Conservation (phyloP, 352 stramenopile species). For the Globisporangium sylvaticum region DNA sequence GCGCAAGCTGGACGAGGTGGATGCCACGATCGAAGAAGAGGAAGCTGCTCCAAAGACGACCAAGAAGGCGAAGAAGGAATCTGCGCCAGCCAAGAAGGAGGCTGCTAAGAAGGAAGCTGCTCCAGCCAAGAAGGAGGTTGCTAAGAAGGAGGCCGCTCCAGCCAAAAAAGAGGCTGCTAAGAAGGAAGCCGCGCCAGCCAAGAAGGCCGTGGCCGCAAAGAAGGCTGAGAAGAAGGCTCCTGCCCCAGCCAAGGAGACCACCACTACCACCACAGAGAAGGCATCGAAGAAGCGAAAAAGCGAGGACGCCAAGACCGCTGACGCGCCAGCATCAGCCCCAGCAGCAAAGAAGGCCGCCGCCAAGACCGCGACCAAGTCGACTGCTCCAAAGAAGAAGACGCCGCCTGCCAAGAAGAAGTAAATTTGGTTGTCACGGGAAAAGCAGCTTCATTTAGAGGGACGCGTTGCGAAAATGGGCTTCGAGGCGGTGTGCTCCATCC, state of each 20-base stretch:
- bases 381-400: not conserved
- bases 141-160: not conserved
- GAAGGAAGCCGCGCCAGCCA: conserved; percentile 7
- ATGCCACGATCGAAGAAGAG: conserved; percentile 3
- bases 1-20: conserved; percentile 58
- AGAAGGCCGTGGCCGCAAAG: conserved; percentile 12
- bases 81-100: conserved; percentile 9
- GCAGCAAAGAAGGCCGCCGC: not conserved
- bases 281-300: not conserved
- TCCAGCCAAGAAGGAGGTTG: conserved; percentile 14
- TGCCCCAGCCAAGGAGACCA: not conserved
- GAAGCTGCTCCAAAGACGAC: not conserved
- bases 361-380: not conserved
- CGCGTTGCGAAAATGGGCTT: not conserved
- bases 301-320: not conserved
- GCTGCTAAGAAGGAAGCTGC: conserved; percentile 14
- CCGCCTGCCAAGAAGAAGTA: conserved; percentile 26
- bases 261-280: not conserved
- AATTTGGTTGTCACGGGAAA: not conserved
- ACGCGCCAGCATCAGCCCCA: not conserved
- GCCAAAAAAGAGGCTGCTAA: conserved; percentile 9
- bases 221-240: not conserved
- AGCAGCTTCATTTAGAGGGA: not conserved
- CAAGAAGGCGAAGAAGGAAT: conserved; percentile 24
- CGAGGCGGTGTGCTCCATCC: too few species aligned